phyloP scores from a whole-genome alignment of 805 yeast species.

The Jamesozyma lodderae region DNA sequence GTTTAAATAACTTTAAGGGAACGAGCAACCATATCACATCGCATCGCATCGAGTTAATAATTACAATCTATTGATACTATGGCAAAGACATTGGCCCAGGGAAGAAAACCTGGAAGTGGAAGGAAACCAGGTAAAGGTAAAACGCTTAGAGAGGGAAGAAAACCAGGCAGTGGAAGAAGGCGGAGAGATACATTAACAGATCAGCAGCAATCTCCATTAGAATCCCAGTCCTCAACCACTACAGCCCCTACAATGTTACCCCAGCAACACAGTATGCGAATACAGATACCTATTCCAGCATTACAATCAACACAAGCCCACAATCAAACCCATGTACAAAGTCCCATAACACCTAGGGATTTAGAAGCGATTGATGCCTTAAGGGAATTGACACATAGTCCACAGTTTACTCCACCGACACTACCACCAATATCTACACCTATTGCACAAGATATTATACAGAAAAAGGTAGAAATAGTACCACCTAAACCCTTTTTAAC shows the following conservation, averaged over 20 bases:
- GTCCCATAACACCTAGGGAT: conserved; percentile 13
- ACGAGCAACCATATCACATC: too few relatives aligned
- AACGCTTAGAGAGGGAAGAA: conserved; percentile 28
- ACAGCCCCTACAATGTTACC: too few relatives aligned
- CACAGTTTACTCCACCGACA: conserved; percentile 6
- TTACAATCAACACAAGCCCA: too few relatives aligned
- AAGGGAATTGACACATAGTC: conserved; percentile 21
- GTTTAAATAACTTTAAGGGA: too few relatives aligned
- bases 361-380: conserved; percentile 24
- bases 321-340: too few relatives aligned
- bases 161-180: conserved; percentile 30
- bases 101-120: conserved; percentile 31
- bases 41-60: too few relatives aligned
- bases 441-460: not conserved
- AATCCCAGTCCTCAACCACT: not conserved
- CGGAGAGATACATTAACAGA: conserved; percentile 8
- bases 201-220: not conserved
- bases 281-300: not conserved
- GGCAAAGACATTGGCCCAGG: conserved; percentile 31
- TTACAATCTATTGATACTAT: too few relatives aligned
- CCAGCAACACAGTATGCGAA: not conserved
- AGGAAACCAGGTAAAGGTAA: conserved; percentile 30
- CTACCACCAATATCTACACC: conserved; percentile 1
- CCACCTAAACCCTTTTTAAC: too few relatives aligned
- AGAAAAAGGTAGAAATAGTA: too few relatives aligned